Evolutionary conservation across 371 early-diverging fungal species (phyloP).

Genomic region (Mucor plumbeus): DNA sequence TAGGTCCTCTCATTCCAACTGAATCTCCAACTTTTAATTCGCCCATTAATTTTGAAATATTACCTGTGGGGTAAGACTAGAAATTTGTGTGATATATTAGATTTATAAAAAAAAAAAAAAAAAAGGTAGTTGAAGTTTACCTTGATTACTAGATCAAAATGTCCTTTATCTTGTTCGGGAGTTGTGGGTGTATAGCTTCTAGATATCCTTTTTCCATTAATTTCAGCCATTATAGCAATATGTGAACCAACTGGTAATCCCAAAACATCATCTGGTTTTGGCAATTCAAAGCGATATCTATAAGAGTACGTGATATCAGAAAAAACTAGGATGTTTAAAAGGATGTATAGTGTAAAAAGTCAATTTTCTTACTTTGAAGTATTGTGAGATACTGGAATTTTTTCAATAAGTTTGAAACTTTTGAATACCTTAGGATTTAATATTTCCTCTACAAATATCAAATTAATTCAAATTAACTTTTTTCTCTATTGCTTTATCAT

Average conservation of each 20-base stretch:
- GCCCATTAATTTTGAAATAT: conserved; percentile 80
- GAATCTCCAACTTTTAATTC: conserved; percentile 81
- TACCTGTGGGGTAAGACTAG: conserved; percentile 86
- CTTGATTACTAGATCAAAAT: conserved; percentile 91
- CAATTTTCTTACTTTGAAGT: conserved; percentile 72
- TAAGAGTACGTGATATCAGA: background rate
- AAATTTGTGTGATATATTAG: background rate
- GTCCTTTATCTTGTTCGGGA: conserved; percentile 75
- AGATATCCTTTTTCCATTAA: conserved; percentile 79
- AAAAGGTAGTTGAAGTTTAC: conserved; percentile 37
- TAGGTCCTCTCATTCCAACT: conserved; percentile 89
- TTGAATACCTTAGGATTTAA: conserved; percentile 71
- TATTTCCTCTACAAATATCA: conserved; percentile 25
- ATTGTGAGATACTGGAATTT: conserved; percentile 71
- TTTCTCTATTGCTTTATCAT: background rate
- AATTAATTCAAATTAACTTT: background rate
- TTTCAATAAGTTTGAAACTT: conserved; percentile 74
- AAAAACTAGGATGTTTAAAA: background rate
- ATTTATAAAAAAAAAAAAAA: background rate
- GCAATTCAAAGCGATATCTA: conserved; percentile 84
- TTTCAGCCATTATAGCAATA: conserved; percentile 78
- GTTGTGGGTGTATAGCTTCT: conserved; percentile 92
- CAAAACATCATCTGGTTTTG: conserved; percentile 59
- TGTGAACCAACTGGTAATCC: conserved; percentile 92
- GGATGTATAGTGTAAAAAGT: background rate